Percentiles rank a stretch among this genome's conserved stretches.
Evolutionary conservation across 1,284 basidiomycete genomes (phyloP).

Genomic region (Ustilago cynodontis): DNA sequence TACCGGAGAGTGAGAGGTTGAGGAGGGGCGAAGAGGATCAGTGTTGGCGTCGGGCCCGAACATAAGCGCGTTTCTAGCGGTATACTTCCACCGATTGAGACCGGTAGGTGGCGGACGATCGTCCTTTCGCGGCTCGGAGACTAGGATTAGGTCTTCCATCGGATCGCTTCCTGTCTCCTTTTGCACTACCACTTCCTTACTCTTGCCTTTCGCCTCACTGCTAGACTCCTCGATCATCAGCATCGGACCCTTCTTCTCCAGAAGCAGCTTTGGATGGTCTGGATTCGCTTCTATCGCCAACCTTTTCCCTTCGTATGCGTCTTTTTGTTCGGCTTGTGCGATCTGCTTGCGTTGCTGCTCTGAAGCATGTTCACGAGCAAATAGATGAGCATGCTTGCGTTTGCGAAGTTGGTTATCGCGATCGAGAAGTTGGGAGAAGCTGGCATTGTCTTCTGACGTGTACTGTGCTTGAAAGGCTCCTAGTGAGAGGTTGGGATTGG

Average conservation of each 20-base stretch:
- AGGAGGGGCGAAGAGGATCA: conserved; percentile 15
- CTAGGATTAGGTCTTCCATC: conserved; percentile 32
- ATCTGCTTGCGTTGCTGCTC: conserved; percentile 38
- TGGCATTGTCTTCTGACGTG: conserved; percentile 68
- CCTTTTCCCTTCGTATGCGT: conserved; percentile 33
- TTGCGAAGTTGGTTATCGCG: conserved; percentile 51
- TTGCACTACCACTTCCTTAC: background rate
- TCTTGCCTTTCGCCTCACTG: background rate
- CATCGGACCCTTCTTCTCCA: background rate
- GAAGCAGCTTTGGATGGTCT: conserved; percentile 19
- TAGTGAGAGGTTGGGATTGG: conserved; percentile 46
- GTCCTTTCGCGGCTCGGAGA: conserved; percentile 27
- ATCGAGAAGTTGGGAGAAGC: conserved; percentile 60
- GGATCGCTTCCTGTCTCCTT: conserved; percentile 2
- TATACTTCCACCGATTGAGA: conserved; percentile 40
- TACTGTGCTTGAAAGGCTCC: conserved; percentile 59
- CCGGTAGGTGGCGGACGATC: conserved; percentile 21
- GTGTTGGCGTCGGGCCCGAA: conserved; percentile 57
- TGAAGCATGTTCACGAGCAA: conserved; percentile 42
- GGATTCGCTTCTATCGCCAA: conserved; percentile 49
- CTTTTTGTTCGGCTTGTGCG: conserved; percentile 14
- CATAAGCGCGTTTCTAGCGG: conserved; percentile 59
- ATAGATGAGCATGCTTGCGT: conserved; percentile 58
- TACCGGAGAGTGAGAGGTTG: background rate
- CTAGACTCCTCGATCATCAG: conserved; percentile 9